Evolutionary conservation across 2,329 filamentous ascomycete genomes (phyloP), one percentile per base, ranked within the genome.

Genomic region (Calycina herbarum): DNA sequence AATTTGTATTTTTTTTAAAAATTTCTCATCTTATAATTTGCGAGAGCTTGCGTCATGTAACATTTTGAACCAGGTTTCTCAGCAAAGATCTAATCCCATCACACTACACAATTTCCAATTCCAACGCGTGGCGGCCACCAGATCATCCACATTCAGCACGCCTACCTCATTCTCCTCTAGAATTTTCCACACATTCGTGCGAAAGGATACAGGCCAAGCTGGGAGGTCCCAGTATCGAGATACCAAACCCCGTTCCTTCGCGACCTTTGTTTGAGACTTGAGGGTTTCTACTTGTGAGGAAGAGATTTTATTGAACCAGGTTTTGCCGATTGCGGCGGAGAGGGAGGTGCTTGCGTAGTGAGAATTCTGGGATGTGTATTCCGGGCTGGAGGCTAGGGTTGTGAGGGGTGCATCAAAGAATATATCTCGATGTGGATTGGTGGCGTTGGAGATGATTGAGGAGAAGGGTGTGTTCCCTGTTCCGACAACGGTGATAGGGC

Each of bases 401-500:
- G 63, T 66, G 11, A 83, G 73, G 0, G 80, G 80, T 1, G 80
- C 81, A 64, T 83, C 82, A 72, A 78, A 80, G 72, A 80, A 81
- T 66, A 82, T 77, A 72, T 82, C 79, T 33, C 81, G 74, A 63
- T 79, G 74, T 24, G 45, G 20, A 51, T 51, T 51, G 1, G 75
- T 77, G 4, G 70, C 68, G 63, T 78, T 77, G 2, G 74, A 71
- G 10, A 75, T 73, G 17, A 84, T 71, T 8, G 77, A 69, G 48
- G 80, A 74, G 69, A 82, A 80, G 4, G 78, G 81, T 0, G 79
- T 76, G 62, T 78, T 77, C 20, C 83, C 82, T 1, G 80, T 83
- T 6, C 77, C 81, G 24, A 85, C 80, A 7, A 85, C 76, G 2
- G 82, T 84, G 5, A 85, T 70, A 0, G 81, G 78, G 2, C 82